These are phyloP conservation scores for Capronia coronata DNA, from an alignment of 2,329 filamentous ascomycete genomes.

Conservation along the genomic window DNA sequence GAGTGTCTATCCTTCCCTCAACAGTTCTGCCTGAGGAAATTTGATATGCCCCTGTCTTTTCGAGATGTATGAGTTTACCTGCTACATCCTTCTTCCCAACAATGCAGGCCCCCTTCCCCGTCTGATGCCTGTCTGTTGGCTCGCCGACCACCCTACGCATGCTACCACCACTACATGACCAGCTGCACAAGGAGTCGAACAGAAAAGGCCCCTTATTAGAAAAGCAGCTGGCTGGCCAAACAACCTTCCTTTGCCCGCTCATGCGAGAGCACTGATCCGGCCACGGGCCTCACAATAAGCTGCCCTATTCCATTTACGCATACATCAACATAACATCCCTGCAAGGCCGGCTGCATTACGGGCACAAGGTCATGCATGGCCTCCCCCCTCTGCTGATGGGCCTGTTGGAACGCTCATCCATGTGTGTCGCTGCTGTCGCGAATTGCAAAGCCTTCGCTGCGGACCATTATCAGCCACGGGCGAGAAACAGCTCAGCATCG, in stretches of 20 bases:
- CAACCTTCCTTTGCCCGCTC: neutral
- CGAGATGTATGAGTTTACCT: no score
- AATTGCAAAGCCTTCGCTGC: neutral
- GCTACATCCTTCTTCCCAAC: neutral
- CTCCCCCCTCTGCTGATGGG: constrained; percentile 2
- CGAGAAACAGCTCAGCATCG: neutral
- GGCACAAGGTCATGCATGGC: constrained; percentile 2
- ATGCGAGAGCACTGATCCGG: constrained; percentile 16
- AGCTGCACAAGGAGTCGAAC: constrained; percentile 10
- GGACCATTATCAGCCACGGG: neutral
- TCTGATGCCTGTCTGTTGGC: neutral
- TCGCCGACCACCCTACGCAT: neutral
- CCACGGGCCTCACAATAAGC: neutral
- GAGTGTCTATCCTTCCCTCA: constrained; percentile 1
- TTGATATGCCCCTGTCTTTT: no score
- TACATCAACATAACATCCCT: neutral
- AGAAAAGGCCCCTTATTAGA: constrained; percentile 5
- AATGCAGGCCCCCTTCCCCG: neutral
- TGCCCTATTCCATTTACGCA: neutral
- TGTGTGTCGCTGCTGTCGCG: neutral
- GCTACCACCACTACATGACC: no score
- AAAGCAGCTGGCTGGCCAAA: constrained; percentile 1
- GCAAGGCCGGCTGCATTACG: neutral
- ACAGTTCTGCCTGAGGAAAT: constrained; percentile 9
- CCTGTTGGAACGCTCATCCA: neutral